Conservation (phyloP, 805 yeast genomes). For the Saturnispora zaruensis region DNA sequence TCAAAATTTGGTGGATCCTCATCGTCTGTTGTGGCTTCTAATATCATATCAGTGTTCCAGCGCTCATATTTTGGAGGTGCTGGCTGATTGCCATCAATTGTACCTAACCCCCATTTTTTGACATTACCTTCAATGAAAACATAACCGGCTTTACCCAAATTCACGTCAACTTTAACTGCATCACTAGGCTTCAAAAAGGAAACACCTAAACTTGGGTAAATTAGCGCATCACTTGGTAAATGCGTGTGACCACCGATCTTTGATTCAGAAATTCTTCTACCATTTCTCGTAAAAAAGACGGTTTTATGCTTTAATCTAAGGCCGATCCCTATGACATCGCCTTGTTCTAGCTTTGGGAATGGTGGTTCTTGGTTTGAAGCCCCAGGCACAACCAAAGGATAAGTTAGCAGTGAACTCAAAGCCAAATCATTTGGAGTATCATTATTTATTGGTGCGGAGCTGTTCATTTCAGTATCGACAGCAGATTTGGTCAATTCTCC, state of each 20-base stretch:
- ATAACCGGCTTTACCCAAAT: constrained; percentile 85
- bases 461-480: background rate
- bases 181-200: constrained; percentile 27
- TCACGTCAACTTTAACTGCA: constrained; percentile 76
- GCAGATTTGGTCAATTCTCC: background rate
- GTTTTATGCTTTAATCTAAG: constrained; percentile 76
- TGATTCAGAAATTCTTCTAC: constrained; percentile 77
- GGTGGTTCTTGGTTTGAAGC: constrained; percentile 17
- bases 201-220: constrained; percentile 89
- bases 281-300: constrained; percentile 88
- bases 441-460: background rate
- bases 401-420: background rate
- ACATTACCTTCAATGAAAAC: constrained; percentile 90
- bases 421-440: background rate
- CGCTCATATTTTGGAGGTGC: constrained; percentile 92
- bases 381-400: constrained; percentile 1
- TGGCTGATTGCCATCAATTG: constrained; percentile 74
- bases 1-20: constrained; percentile 50
- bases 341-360: constrained; percentile 58
- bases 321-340: constrained; percentile 93
- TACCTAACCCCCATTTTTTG: constrained; percentile 94
- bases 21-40: constrained; percentile 50
- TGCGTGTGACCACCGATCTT: constrained; percentile 72
- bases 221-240: constrained; percentile 57
- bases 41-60: constrained; percentile 65